Evolutionary conservation across 2,329 filamentous ascomycete genomes (phyloP), one percentile per base, ranked within the genome.

Genomic region (Fusarium incarnatum): DNA sequence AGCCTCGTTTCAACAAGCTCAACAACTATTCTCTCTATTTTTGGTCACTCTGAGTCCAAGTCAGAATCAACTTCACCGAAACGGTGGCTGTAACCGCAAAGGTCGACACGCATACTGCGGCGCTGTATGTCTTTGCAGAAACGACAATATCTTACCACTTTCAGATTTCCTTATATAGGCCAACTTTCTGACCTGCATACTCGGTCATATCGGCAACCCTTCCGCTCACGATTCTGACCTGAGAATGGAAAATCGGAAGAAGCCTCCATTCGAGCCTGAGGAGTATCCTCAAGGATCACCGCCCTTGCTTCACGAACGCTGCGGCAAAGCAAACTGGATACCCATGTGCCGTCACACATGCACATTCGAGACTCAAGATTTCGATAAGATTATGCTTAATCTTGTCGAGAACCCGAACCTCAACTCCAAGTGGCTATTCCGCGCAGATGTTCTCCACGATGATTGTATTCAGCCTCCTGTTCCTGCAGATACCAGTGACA

Each of bases 361-460:
- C 77, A 83, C 83, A 15, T 94, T 94, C 76, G 81, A 85, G 18
- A 85, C 89, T 2, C 82, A 85, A 30, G 82, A 88, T 57, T 95
- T 94, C 77, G 80, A 84, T 63, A 79, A 85, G 42, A 89, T 92
- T 52, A 92, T 94, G 88, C 81, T 89, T 72, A 93, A 94, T 74
- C 83, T 94, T 60, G 87, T 95, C 69, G 87, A 86, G 71, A 94
- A 95, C 74, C 93, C 93, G 1, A 95, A 96, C 71, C 84, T 94
- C 79, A 94, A 93, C 70, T 92, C 92, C 0, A 89, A 86, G 18
- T 92, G 91, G 85, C 84, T 96, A 3, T 93, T 94, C 74, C 88
- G 93, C 30, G 93, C 92, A 48, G 92, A 96, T 74, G 89, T 95
- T 27, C 84, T 92, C 27, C 85, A 77, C 45, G 79, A 81, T 49